These are phyloP conservation scores for Eucalyptus cloeziana DNA, from an alignment of 345 rosid species.

Conservation along the genomic window DNA sequence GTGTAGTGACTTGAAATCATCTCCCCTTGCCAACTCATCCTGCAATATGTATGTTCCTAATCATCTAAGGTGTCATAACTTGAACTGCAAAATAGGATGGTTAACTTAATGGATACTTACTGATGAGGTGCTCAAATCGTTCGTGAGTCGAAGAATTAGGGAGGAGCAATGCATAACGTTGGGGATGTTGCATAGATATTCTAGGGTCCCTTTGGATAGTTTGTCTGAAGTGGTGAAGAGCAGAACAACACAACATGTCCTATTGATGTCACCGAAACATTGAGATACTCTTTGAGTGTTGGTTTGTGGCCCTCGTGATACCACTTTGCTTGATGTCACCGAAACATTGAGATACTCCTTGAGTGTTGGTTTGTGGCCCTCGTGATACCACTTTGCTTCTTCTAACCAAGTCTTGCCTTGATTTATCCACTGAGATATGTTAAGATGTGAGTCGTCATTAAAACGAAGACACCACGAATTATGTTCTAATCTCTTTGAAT, in stretches of 20 bases:
- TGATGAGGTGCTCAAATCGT: not conserved
- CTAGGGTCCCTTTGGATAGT: not conserved
- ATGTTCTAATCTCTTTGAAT: not conserved
- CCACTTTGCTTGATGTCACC: conserved; percentile 3
- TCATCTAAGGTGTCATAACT: not conserved
- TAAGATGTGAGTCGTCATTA: not conserved
- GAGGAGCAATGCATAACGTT: not conserved
- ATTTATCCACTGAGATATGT: not conserved
- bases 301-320: not conserved
- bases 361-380: not conserved
- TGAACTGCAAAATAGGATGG: not conserved
- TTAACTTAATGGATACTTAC: not conserved
- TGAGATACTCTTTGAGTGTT: not conserved
- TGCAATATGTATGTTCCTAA: not conserved
- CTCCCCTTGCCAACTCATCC: not conserved
- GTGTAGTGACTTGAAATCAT: not conserved
- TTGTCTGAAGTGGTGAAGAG: not conserved
- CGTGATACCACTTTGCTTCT: conserved; percentile 4
- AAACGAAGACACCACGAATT: not conserved
- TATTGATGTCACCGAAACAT: not conserved
- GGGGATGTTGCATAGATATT: not conserved
- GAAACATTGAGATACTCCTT: not conserved
- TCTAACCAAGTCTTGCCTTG: not conserved
- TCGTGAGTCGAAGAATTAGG: not conserved
- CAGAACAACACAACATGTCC: not conserved